Evolutionary conservation across 208 protist genomes (phyloP), one percentile per base, ranked within the genome.

Genomic region (Naegleria lovaniensis): DNA sequence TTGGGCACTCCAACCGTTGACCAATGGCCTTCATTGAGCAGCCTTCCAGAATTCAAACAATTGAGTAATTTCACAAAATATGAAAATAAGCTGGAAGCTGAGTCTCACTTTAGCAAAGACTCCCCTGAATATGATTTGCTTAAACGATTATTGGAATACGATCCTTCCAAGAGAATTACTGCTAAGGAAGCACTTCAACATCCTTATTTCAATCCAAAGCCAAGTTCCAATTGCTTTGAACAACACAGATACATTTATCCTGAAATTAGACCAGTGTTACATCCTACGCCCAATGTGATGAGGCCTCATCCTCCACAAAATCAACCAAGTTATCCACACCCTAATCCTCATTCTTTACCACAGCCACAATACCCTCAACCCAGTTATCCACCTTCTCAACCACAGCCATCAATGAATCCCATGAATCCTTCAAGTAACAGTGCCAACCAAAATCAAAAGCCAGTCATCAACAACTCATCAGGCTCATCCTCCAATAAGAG

Each of bases 31-130:
- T 36, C 5, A n/a, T 22, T 40, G 2, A 43, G 2, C 3, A 67
- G 51, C 5, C 29, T 67, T 40, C 97, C 96, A 16, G 25, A 89
- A 41, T 75, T 40, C 36, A 36, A 89, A n/a, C 85, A 89, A 38
- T 39, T 67, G 15, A 58, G 41, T 79, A 36, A 7, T 36, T 79
- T 79, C 25, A 36, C 25, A 36, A n/a, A 79, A 79, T 9, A 25
- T 79, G 22, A 15, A 29, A 67, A 67, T 67, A 67, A 15, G 1
- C 22, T 67, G 22, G 55, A 67, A 19, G 22, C 19, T 67, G 55
- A 22, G 11, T 67, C 22, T 4, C 4, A 67, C 11, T 29, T 67
- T 15, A 15, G 19, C 11, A 67, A 67, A 19, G 67, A 79, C 7
- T 29, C 29, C 25, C 25, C 9, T 15, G 67, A 79, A 79, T 79